Evolutionary conservation across 1,139 yeast species (phyloP), one percentile per base, ranked within the genome.

Genomic region (Pichia sorboxylosa): DNA sequence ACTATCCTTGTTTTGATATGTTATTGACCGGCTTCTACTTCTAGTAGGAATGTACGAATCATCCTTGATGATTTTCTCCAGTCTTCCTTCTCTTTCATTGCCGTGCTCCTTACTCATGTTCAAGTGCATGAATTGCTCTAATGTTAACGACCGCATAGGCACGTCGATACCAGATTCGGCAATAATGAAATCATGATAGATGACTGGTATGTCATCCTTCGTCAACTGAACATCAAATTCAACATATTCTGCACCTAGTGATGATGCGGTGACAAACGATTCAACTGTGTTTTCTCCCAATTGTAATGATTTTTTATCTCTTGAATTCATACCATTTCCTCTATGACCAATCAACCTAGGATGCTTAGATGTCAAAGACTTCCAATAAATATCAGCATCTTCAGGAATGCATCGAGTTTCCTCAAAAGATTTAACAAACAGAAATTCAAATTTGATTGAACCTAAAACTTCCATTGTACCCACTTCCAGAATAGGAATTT

Each of bases 181-280:
- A 27, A 90, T 96, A 20, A 85, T 58, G 52, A 90, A 90, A 55
- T 90, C 98, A 54, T 90, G 98, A 51, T 90, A 90, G 25, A 90
- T 81, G 10, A 90, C 97, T 1, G 97, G 97, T 10, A 84, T 75
- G 43, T 66, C 66, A 55, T 90, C 97, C 51, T 85, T 85, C n/a
- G 98, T 90, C 44, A 90, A 62, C 55, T 90, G 98, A 24, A 90
- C 97, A 56, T 90, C 98, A 54, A 90, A 90, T 56, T 90, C 98
- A 33, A 93, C 96, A 48, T 79, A 79, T 1, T 85, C 75, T 1
- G 90, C 90, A 24, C 98, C 98, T 44, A 90, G 62, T 4, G 94
- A 85, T 0, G 97, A 95, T 1, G 98, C 98, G 9, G 95, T 94
- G 51, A 90, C 82, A 46, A 90, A 90, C 1, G 94, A 82, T 51